Conservation (phyloP, 78 protist genomes). For the Planoprotostelium fungivorum region DNA sequence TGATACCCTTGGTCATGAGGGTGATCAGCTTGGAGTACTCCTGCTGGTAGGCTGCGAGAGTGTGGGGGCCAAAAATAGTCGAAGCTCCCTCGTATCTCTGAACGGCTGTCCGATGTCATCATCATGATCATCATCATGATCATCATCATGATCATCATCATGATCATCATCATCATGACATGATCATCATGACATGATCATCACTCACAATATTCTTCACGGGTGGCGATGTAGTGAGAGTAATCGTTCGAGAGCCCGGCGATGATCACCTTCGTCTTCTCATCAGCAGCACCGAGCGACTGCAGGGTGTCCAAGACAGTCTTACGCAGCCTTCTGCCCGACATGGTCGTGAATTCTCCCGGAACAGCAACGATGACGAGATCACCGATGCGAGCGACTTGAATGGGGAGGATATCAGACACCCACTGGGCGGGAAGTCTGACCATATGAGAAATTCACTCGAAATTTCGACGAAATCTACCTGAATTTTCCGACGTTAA, state of each 20-base stretch:
- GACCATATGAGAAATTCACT: not conserved
- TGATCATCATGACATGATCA: not conserved
- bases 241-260: slow-evolving; percentile 69
- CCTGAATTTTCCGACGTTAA: slow-evolving; percentile 60
- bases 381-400: slow-evolving; percentile 60
- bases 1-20: slow-evolving; percentile 19
- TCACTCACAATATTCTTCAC: slow-evolving; percentile 69
- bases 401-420: slow-evolving; percentile 57
- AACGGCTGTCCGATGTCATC: too few relatives aligned
- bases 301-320: slow-evolving; percentile 18
- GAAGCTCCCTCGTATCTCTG: slow-evolving; percentile 78
- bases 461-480: not conserved
- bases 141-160: not conserved
- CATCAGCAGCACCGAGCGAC: not conserved
- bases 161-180: not conserved
- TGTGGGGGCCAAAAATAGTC: slow-evolving; percentile 71
- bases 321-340: slow-evolving; percentile 70
- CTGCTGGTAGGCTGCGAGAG: slow-evolving; percentile 50
- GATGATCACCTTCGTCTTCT: slow-evolving; percentile 45
- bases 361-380: slow-evolving; percentile 66
- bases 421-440: slow-evolving; percentile 34
- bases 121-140: not conserved
- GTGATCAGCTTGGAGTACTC: slow-evolving; percentile 49
- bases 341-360: slow-evolving; percentile 79
- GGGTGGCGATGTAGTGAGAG: slow-evolving; percentile 65